phyloP scores from a whole-genome alignment of 306 rosid genomes.

The Sophora flavescens region DNA sequence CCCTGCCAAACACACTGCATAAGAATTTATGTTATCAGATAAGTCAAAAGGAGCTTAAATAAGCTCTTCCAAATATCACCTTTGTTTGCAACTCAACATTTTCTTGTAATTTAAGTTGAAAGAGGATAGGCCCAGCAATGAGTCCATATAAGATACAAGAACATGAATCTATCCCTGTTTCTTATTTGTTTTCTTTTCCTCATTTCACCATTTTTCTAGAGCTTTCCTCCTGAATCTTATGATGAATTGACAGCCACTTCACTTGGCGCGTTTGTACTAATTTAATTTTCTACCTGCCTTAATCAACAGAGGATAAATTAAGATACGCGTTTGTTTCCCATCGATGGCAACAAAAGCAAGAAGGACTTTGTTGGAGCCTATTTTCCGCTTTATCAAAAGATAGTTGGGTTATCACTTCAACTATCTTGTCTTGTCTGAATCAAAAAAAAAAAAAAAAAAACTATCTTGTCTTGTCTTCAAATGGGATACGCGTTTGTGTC shows the following conservation, averaged over 20 bases:
- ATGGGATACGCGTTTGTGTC: too few species aligned
- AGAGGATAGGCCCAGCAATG: not conserved
- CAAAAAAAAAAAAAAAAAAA: too few species aligned
- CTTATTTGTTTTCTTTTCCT: not conserved
- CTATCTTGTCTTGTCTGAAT: not conserved
- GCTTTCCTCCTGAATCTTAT: not conserved
- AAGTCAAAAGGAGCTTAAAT: too few species aligned
- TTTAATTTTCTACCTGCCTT: not conserved
- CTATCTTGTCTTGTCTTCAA: not conserved
- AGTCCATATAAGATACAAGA: not conserved
- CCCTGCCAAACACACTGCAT: too few species aligned
- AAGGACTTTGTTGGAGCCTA: slow-evolving; percentile 1
- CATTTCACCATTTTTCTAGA: not conserved
- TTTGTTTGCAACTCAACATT: too few species aligned
- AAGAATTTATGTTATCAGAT: too few species aligned
- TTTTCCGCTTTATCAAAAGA: slow-evolving; percentile 2
- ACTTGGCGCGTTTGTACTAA: too few species aligned
- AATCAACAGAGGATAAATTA: not conserved
- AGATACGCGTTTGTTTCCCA: not conserved
- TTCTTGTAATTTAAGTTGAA: not conserved
- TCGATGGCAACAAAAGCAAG: slow-evolving; percentile 25
- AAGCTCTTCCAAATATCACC: too few species aligned
- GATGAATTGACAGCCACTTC: too few species aligned
- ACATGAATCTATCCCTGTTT: not conserved
- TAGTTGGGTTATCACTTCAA: not conserved